These are phyloP conservation scores for Cercospora sp. DNA, from an alignment of 2,329 filamentous ascomycete genomes.

Conservation along the genomic window DNA sequence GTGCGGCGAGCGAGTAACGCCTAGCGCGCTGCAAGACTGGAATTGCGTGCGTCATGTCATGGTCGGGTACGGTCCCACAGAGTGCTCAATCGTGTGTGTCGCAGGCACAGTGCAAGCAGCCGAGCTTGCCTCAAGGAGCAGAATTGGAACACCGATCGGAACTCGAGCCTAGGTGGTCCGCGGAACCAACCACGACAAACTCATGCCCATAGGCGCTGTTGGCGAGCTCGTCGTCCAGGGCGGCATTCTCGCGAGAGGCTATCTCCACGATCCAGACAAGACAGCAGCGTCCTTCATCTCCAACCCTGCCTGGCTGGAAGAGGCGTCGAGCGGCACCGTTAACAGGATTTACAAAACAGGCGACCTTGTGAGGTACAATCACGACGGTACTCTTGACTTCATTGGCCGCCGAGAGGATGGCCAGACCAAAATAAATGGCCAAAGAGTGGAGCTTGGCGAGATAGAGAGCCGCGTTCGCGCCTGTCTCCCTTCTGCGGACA, in stretches of 20 bases:
- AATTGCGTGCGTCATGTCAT: not conserved
- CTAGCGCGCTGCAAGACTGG: not conserved
- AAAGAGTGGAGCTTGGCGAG: slow-evolving; percentile 1
- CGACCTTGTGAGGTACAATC: slow-evolving; percentile 40
- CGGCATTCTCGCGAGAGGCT: slow-evolving; percentile 47
- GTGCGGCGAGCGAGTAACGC: not conserved
- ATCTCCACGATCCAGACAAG: slow-evolving; percentile 36
- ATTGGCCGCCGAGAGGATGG: not conserved
- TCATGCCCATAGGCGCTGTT: slow-evolving; percentile 12
- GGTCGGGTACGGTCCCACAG: not conserved
- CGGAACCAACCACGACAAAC: slow-evolving; percentile 15
- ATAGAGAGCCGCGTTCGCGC: not conserved
- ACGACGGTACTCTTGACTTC: not conserved
- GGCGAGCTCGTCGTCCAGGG: slow-evolving; percentile 51
- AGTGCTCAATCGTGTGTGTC: not conserved
- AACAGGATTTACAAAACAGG: slow-evolving; percentile 37
- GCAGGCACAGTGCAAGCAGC: not conserved
- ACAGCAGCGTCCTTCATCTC: slow-evolving; percentile 37
- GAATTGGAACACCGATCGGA: not conserved
- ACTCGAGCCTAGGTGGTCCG: slow-evolving; percentile 17
- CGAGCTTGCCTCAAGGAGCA: not conserved
- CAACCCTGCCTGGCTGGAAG: not conserved
- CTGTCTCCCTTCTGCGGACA: not conserved
- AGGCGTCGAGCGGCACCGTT: slow-evolving; percentile 36
- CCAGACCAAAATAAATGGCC: not conserved